Percentiles rank a stretch among this genome's conserved stretches.
phyloP scores from a whole-genome alignment of 2,329 filamentous ascomycete species.

The Fusarium anguioides region DNA sequence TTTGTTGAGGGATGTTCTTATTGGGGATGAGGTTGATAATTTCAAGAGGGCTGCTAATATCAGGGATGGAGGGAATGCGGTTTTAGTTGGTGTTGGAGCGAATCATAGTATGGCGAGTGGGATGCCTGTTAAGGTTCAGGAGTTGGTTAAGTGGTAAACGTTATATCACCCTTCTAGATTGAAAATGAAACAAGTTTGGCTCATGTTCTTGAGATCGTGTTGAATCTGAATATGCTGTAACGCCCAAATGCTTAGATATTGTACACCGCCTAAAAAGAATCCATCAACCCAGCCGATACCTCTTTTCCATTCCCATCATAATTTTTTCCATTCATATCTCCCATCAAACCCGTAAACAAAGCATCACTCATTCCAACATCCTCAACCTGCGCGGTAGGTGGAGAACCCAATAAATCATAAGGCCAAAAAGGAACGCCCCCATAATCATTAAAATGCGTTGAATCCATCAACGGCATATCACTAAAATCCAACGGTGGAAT shows the following conservation, averaged over 20 bases:
- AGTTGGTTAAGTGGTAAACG: slow-evolving; percentile 32
- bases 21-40: slow-evolving; percentile 62
- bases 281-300: background rate
- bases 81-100: slow-evolving; percentile 69
- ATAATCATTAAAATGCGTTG: background rate
- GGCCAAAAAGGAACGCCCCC: slow-evolving; percentile 9
- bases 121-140: slow-evolving; percentile 39
- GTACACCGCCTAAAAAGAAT: background rate
- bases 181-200: background rate
- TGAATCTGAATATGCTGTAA: no score
- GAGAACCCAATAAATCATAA: background rate
- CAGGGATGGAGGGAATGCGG: slow-evolving; percentile 67
- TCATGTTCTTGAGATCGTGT: no score
- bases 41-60: slow-evolving; percentile 66
- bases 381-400: background rate
- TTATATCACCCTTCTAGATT: background rate
- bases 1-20: slow-evolving; percentile 63
- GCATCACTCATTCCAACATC: background rate
- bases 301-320: rapidly evolving
- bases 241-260: background rate
- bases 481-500: slow-evolving; percentile 9
- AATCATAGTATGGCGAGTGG: slow-evolving; percentile 62
- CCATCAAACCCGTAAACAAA: background rate
- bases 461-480: slow-evolving; percentile 11
- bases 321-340: background rate